A percentile compares a stretch with the other conserved stretches of the same genome.
phyloP scores from a whole-genome alignment of 257 asterid species.

The Lycium barbarum region DNA sequence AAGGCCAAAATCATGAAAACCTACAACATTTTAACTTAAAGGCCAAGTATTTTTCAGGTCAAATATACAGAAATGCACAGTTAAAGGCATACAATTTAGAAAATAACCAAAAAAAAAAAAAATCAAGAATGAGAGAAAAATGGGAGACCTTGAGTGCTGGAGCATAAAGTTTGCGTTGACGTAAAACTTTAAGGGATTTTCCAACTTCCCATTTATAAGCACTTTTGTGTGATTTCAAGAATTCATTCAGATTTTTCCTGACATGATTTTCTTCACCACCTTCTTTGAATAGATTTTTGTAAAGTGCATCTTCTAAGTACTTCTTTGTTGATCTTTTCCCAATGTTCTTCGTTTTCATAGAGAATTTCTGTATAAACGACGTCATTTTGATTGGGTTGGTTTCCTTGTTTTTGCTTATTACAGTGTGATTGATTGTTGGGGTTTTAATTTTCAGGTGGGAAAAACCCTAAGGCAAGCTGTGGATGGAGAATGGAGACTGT shows the following conservation, averaged over 20 bases:
- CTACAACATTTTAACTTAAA: background rate
- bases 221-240: slow-evolving; percentile 66
- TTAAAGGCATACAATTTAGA: background rate
- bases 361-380: slow-evolving; percentile 81
- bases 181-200: slow-evolving; percentile 71
- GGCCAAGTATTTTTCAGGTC: background rate
- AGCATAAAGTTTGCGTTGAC: slow-evolving; percentile 71
- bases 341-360: slow-evolving; percentile 59
- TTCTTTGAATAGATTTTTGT: slow-evolving; percentile 71
- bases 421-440: background rate
- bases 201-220: slow-evolving; percentile 97
- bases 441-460: background rate
- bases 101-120: background rate
- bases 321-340: slow-evolving; percentile 71
- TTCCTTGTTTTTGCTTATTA: background rate
- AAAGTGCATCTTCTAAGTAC: slow-evolving; percentile 81
- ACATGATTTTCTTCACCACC: slow-evolving; percentile 73
- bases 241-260: slow-evolving; percentile 65
- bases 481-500: slow-evolving; percentile 21
- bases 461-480: slow-evolving; percentile 30
- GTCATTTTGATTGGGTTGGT: slow-evolving; percentile 48
- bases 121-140: background rate
- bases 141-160: slow-evolving; percentile 77
- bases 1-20: background rate
- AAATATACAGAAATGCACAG: background rate